Conservation (phyloP, 495 filamentous ascomycete genomes). For the Halenospora varia region DNA sequence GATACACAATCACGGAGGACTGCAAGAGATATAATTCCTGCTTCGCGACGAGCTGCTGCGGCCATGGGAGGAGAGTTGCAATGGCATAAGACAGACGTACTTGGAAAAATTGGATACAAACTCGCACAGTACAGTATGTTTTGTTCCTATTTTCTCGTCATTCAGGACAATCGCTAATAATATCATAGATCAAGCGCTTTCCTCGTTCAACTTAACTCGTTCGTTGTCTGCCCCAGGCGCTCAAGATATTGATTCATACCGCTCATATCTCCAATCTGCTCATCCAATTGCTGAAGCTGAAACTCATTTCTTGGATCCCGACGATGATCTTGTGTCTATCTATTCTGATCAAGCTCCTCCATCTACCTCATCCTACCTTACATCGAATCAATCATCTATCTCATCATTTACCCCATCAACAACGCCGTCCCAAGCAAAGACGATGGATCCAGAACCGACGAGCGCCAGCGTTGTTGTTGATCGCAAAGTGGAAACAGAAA, state of each 20-base stretch:
- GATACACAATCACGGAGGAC: constrained; percentile 62
- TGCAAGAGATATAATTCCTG: constrained; percentile 48
- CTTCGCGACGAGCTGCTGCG: constrained; percentile 64
- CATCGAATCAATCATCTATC: constrained; percentile 4
- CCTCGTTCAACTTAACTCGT: constrained; percentile 58
- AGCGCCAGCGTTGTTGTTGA: too few species aligned
- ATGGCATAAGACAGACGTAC: constrained; percentile 64
- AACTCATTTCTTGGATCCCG: constrained; percentile 61
- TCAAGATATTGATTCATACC: constrained; percentile 60
- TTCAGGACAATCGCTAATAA: constrained; percentile 5
- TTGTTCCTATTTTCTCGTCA: neutral
- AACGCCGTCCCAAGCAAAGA: neutral
- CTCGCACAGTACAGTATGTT: constrained; percentile 78
- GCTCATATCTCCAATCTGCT: constrained; percentile 57
- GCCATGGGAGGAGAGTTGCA: constrained; percentile 62
- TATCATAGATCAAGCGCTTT: constrained; percentile 59
- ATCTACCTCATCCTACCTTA: constrained; percentile 1
- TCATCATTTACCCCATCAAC: neutral
- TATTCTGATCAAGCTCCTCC: constrained; percentile 10
- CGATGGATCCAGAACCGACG: neutral
- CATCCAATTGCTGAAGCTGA: constrained; percentile 63
- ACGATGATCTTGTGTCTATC: constrained; percentile 63
- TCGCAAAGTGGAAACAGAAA: too few species aligned
- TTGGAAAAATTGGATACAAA: constrained; percentile 70
- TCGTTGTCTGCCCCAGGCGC: constrained; percentile 49